phyloP scores from a whole-genome alignment of 2,329 filamentous ascomycete species.

The Diaporthe helianthi region DNA sequence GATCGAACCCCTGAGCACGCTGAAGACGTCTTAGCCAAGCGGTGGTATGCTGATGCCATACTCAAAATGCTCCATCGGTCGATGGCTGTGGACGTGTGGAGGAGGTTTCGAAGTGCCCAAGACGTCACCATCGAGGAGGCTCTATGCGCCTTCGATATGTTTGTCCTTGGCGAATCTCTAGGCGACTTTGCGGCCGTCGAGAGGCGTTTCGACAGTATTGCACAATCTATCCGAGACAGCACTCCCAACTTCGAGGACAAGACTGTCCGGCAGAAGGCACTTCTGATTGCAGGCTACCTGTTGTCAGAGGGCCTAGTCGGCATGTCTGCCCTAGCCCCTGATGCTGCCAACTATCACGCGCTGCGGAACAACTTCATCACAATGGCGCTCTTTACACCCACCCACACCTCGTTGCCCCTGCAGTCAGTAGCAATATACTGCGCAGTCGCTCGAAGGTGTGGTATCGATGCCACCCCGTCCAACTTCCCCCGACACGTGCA shows the following conservation, averaged over 20 bases:
- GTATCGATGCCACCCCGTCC: constrained; percentile 67
- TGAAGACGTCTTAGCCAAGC: constrained; percentile 67
- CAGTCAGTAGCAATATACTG: constrained; percentile 73
- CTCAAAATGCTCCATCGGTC: constrained; percentile 66
- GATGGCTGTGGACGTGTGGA: constrained; percentile 66
- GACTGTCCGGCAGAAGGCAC: constrained; percentile 58
- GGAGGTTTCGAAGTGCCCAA: constrained; percentile 53
- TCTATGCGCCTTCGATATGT: constrained; percentile 69
- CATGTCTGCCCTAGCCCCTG: constrained; percentile 37
- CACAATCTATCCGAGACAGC: constrained; percentile 48
- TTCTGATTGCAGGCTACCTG: constrained; percentile 60
- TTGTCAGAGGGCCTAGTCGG: constrained; percentile 58
- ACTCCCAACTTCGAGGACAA: constrained; percentile 52
- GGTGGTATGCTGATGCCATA: constrained; percentile 63
- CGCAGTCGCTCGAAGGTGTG: constrained; percentile 63
- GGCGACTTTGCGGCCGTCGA: constrained; percentile 52
- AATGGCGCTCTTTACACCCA: constrained; percentile 58
- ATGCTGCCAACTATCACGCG: constrained; percentile 58
- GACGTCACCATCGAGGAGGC: constrained; percentile 62
- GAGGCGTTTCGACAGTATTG: constrained; percentile 49
- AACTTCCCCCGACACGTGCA: constrained; percentile 72
- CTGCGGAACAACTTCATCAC: constrained; percentile 72
- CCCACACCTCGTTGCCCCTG: constrained; percentile 63
- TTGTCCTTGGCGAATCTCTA: constrained; percentile 56
- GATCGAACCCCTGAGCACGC: constrained; percentile 54